Base-by-base conservation (phyloP, 129 eudicot species). In the Silybum marianum region DNA sequence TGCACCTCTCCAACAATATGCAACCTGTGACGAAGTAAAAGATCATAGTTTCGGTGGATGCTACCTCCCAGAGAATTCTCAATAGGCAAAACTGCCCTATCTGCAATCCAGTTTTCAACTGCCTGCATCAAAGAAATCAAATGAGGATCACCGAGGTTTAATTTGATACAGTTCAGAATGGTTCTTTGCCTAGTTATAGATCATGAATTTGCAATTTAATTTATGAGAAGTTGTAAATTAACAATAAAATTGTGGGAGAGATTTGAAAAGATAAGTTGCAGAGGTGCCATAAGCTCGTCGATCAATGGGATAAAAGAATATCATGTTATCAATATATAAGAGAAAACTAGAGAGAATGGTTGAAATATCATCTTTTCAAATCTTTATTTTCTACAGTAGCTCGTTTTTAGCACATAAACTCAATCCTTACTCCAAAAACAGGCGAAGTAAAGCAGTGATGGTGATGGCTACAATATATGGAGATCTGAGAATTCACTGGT, bases 1-100 rank as follows among this genome's bases (percentile, higher is more conserved):
- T 94, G 92, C 69, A 94, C 98, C 85, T 94, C 98, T 77, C 98
- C 97, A 79, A 94, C 95, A 73, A 94, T 94, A 80, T 94, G 97
- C 87, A 94, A 83, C 9, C 87, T 84, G 58, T 94, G 92, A 19
- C 93, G 89, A 66, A 94, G 93, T 71, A 94, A 81, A 44, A 94
- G 92, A 78, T 94, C 97, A 84, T 94, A 94, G 72, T 94, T 94
- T 77, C 95, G 84, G 2, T 58, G 93, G 98, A 94, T 94, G 89
- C 98, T 94, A 7, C 98, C 98, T 25, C 98, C 98, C 48, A 94
- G 87, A 48, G 98, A 91, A 84, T 94, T 94, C 76, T 94, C 98
- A 82, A 90, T 90, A 21, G 98, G 98, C 79, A 94, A 90, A 87
- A 94, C 98, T 21, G 98, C 98, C 87, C 97, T 89, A 72, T 94